Evolutionary conservation across 1,139 yeast species (phyloP).

Genomic region (Candida glucosophila): DNA sequence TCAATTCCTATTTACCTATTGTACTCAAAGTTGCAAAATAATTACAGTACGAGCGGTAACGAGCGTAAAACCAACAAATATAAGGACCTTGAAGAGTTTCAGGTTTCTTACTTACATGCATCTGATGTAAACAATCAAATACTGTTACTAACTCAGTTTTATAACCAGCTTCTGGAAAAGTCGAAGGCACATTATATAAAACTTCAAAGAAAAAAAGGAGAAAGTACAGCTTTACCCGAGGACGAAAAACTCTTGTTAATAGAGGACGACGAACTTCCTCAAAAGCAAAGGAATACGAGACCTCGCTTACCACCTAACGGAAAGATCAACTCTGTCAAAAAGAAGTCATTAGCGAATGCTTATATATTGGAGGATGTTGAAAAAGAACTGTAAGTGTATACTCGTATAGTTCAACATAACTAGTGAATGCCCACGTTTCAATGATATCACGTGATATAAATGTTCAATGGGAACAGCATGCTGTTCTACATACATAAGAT

Average conservation of each 20-base stretch:
- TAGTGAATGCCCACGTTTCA: conserved; percentile 2
- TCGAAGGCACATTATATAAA: conserved; percentile 42
- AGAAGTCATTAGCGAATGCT: conserved; percentile 45
- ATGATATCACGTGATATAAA: no score
- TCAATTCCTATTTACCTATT: conserved; percentile 85
- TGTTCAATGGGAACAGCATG: no score
- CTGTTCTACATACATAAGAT: no score
- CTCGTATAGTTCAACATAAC: conserved; percentile 1
- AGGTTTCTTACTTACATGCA: conserved; percentile 40
- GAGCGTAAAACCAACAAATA: conserved; percentile 44
- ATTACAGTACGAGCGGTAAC: conserved; percentile 32
- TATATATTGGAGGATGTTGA: conserved; percentile 32
- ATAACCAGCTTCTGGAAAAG: conserved; percentile 41
- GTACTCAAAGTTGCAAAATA: conserved; percentile 65
- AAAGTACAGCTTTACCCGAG: conserved; percentile 35
- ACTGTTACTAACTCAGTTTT: conserved; percentile 53
- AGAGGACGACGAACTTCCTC: conserved; percentile 79
- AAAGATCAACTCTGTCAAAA: conserved; percentile 65
- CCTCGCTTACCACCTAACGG: conserved; percentile 94
- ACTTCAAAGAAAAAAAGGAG: conserved; percentile 46
- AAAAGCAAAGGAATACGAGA: conserved; percentile 68
- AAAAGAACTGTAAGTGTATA: no score
- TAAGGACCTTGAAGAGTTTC: conserved; percentile 52
- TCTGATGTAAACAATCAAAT: conserved; percentile 46
- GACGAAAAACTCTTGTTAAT: conserved; percentile 38